Percentiles rank a stretch among this genome's conserved stretches.
Evolutionary conservation across 164 flowering plant genomes (phyloP).

Genomic region (Platanus orientalis): DNA sequence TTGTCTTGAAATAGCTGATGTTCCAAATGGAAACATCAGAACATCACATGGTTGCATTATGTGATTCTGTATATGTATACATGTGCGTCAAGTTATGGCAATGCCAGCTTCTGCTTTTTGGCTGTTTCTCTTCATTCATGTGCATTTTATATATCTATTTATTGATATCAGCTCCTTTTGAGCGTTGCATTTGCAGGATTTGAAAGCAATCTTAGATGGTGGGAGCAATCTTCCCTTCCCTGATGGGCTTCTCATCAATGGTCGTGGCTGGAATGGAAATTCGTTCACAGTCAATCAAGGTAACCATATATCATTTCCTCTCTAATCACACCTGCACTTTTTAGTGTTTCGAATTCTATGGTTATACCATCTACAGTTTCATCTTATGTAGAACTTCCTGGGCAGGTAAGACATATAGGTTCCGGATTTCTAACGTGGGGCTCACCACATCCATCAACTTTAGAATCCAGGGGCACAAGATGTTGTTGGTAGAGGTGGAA

Average conservation of each 20-base stretch:
- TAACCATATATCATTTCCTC: conserved; percentile 10
- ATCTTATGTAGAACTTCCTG: conserved; percentile 3
- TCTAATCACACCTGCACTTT: not conserved
- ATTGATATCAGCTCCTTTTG: too few species aligned
- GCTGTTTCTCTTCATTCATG: not conserved
- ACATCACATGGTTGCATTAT: too few species aligned
- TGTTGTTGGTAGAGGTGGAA: conserved; percentile 90
- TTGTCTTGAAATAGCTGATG: too few species aligned
- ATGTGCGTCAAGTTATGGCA: too few species aligned
- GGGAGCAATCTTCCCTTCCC: conserved; percentile 79
- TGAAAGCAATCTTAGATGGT: conserved; percentile 50
- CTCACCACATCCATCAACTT: conserved; percentile 79
- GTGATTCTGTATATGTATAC: too few species aligned
- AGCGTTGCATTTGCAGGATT: conserved; percentile 39
- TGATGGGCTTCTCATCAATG: conserved; percentile 91
- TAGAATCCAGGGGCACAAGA: conserved; percentile 81
- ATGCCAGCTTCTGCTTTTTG: too few species aligned
- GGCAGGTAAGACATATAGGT: conserved; percentile 83
- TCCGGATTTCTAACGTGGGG: conserved; percentile 94
- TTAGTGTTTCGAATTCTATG: not conserved
- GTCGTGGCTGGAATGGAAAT: conserved; percentile 87
- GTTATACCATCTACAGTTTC: not conserved
- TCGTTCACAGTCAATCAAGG: conserved; percentile 85
- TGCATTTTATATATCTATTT: not conserved
- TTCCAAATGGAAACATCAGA: too few species aligned